Evolutionary conservation across 306 rosid species (phyloP), one percentile per base, ranked within the genome.

Genomic region (Vigna mungo): DNA sequence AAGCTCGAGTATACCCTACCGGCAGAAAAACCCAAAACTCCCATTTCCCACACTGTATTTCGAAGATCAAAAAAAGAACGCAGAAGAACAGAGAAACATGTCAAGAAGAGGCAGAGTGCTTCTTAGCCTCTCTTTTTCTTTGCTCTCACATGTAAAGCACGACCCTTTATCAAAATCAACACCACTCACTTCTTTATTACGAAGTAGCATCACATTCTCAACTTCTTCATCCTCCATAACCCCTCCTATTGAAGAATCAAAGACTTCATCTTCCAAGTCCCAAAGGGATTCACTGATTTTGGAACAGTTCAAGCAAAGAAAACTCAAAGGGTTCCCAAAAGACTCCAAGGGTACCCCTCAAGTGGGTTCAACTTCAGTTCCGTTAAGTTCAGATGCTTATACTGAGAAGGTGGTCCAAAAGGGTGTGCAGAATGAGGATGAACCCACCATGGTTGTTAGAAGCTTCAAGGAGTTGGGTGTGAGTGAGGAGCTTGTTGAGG

Each of bases 381-480:
- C 70, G 43, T 34, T n/a, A 44, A 64, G 27, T 37, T 78, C 78
- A 16, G 71, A 34, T 73, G 0, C 14, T 43, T 2, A 49, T 34
- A 52, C 12, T 21, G 83, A 51, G 59, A 82, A 47, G 12, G 68
- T 49, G 66, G 70, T 64, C 10, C 82, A 79, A 13, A 74, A 85
- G 76, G 85, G 76, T 73, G 17, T 43, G 74, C 69, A 73, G 49
- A 84, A 66, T 71, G 79, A 91, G 62, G 77, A 66, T 47, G 86
- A 84, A 65, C 27, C 65, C 63, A 84, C 78, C 82, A 53, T 68
- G 83, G 86, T 77, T 25, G 88, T 75, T 82, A 77, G 55, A 7
- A 64, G 58, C 65, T 94, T 94, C 68, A 81, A 68, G 84, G 88
- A 83, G 51, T 70, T 90, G 86, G 95, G 97, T 74, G 12, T 94